Percentiles rank a stretch among this genome's conserved stretches.
phyloP scores from a whole-genome alignment of 345 rosid species.

The Brassica napus region DNA sequence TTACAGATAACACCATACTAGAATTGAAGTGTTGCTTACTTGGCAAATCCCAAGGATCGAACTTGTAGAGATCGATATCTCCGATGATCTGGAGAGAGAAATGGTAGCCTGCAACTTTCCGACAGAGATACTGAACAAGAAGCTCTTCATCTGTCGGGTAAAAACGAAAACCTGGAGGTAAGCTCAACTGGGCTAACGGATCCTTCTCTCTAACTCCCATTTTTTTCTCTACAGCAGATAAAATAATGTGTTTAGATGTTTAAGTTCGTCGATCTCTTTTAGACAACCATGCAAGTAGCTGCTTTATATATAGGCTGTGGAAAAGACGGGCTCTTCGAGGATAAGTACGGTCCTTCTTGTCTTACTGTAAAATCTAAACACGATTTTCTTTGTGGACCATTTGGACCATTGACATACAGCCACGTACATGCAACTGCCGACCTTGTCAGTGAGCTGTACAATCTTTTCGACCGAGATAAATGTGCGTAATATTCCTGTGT shows the following conservation, averaged over 20 bases:
- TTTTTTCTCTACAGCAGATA: neutral
- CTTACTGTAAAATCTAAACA: slow-evolving; percentile 33
- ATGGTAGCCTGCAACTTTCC: slow-evolving; percentile 74
- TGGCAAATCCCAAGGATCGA: slow-evolving; percentile 91
- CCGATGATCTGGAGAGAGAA: slow-evolving; percentile 70
- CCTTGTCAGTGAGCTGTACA: slow-evolving; percentile 30
- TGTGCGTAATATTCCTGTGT: slow-evolving; percentile 5
- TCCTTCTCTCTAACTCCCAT: slow-evolving; percentile 75
- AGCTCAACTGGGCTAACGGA: slow-evolving; percentile 73
- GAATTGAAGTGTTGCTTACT: slow-evolving; percentile 47
- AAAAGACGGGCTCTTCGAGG: slow-evolving; percentile 24
- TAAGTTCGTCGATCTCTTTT: slow-evolving; percentile 14
- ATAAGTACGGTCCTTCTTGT: slow-evolving; percentile 80
- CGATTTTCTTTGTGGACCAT: slow-evolving; percentile 35
- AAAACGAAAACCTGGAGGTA: slow-evolving; percentile 95
- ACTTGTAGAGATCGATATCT: slow-evolving; percentile 91
- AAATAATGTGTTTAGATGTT: neutral
- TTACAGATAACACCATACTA: neutral
- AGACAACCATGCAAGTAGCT: neutral
- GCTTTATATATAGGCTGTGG: slow-evolving; percentile 35
- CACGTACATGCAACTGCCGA: slow-evolving; percentile 33
- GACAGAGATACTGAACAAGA: slow-evolving; percentile 80
- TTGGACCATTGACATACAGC: slow-evolving; percentile 23
- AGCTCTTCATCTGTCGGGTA: slow-evolving; percentile 97
- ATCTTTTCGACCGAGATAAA: slow-evolving; percentile 14